phyloP scores from a whole-genome alignment of 1,284 basidiomycete genomes.

The Rhodotorula mucilaginosa region DNA sequence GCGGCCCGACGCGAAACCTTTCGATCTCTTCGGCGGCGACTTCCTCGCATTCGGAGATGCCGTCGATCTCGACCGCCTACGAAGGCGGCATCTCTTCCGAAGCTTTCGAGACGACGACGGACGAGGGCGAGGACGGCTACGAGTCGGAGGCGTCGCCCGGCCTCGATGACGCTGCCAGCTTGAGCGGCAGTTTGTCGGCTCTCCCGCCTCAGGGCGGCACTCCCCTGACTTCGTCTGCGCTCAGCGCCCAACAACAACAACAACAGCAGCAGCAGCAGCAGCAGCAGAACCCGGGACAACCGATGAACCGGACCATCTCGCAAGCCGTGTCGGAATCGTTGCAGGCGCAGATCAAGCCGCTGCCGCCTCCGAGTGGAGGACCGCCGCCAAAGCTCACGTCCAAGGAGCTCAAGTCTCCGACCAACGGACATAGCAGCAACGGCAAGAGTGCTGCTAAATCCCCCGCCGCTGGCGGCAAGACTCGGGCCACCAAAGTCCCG shows the following conservation, averaged over 20 bases:
- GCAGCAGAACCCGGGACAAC: background rate
- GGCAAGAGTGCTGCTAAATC: background rate
- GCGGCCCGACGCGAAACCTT: slow-evolving; percentile 1
- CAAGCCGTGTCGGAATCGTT: slow-evolving; percentile 1
- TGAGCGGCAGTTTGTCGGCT: slow-evolving; percentile 14
- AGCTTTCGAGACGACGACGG: slow-evolving; percentile 26
- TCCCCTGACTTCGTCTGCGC: too few relatives aligned
- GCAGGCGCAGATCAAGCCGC: slow-evolving; percentile 2
- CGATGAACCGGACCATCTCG: background rate
- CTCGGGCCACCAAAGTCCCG: slow-evolving; percentile 10
- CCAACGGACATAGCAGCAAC: slow-evolving; percentile 1
- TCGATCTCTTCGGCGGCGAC: slow-evolving; percentile 24
- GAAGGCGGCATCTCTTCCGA: slow-evolving; percentile 20
- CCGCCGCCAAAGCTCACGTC: background rate
- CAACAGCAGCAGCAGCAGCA: background rate
- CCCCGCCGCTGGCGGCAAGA: background rate
- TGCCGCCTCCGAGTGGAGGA: background rate
- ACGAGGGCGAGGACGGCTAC: slow-evolving; percentile 24
- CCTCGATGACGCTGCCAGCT: slow-evolving; percentile 15
- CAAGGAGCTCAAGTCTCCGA: background rate
- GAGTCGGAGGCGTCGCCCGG: slow-evolving; percentile 2
- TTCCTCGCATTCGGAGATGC: background rate
- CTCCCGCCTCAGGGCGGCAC: background rate
- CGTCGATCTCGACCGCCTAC: slow-evolving; percentile 18
- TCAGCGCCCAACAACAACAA: background rate